Evolutionary conservation across 306 rosid species (phyloP).

Genomic region (Prunus campanulata): DNA sequence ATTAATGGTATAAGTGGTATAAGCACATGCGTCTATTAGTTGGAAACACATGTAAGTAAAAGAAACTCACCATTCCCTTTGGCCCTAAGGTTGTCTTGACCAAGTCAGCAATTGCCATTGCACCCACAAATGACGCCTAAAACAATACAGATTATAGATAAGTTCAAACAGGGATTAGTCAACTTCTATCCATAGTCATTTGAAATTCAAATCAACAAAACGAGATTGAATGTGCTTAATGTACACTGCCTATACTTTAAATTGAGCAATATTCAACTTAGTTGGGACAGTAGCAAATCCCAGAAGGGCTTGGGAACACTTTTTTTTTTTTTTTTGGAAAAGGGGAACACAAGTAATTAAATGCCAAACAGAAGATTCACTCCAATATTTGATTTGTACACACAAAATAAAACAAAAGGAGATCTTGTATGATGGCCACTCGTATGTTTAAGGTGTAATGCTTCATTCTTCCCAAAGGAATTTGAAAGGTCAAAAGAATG

Average conservation of each 20-base stretch:
- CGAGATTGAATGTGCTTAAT: neutral
- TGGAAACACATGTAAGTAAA: neutral
- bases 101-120: slow-evolving; percentile 93
- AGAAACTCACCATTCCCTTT: slow-evolving; percentile 78
- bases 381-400: neutral
- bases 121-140: slow-evolving; percentile 94
- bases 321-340: too few relatives aligned
- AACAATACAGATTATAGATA: neutral
- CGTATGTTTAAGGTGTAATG: too few relatives aligned
- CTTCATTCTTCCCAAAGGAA: neutral
- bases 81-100: slow-evolving; percentile 97
- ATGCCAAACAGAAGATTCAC: neutral
- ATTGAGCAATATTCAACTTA: neutral
- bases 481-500: neutral
- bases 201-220: neutral
- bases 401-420: neutral
- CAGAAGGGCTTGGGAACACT: neutral
- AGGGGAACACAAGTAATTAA: neutral
- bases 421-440: neutral
- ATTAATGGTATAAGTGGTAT: neutral
- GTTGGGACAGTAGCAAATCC: neutral
- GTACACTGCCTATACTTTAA: neutral
- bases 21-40: neutral
- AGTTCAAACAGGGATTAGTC: neutral
- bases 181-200: neutral